Base-by-base conservation (phyloP, 2,329 filamentous ascomycete genomes). In the Talaromyces sp. region DNA sequence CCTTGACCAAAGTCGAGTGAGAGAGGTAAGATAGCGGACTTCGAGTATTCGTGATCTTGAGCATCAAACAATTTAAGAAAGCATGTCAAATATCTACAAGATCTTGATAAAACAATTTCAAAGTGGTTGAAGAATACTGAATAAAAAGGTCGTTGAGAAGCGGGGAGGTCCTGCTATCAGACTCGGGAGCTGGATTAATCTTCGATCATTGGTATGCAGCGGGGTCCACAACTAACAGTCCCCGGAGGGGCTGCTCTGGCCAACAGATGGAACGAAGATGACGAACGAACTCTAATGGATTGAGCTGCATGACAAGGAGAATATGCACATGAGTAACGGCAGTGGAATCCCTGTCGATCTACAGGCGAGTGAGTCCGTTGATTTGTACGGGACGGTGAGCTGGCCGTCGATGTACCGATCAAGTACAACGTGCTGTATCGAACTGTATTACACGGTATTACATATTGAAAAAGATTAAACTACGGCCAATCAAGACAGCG, bases 1-100 rank as follows among this genome's bases (percentile, higher is more conserved):
- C 47, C 45, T 27, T 11, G 24, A 50, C 47, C 14, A 52, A 62
- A 66, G 71, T 69, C 70, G 27, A 27, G 50, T 31, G 8, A 22
- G 11, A 56, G 39, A 63, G 41, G 47, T 22, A 27, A 47, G 33
- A 48, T 63, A 19, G 39, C n/a, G 27, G n/a, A 8, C 24, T n/a
- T 27, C n/a, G 2, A 4, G 24, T 24, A 50, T 31, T 22, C 13
- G 27, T 47, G 7, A 43, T 11, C 7, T 13, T 9, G 31, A n/a
- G 24, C n/a, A 47, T 47, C 16, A 19, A 31, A 39, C 11, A 24
- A 2, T 1, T 5, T 24, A 31, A 16, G 6, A 19, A 56, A 37
- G 10, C 48, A 37, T 35, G 31, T 22, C 33, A 37, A 22, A 16
- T 37, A 22, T 14, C 3, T 56, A 22, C 52, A 56, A 56, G 31